phyloP scores from a whole-genome alignment of 208 protist species.

The Wallacemonas sp. region DNA sequence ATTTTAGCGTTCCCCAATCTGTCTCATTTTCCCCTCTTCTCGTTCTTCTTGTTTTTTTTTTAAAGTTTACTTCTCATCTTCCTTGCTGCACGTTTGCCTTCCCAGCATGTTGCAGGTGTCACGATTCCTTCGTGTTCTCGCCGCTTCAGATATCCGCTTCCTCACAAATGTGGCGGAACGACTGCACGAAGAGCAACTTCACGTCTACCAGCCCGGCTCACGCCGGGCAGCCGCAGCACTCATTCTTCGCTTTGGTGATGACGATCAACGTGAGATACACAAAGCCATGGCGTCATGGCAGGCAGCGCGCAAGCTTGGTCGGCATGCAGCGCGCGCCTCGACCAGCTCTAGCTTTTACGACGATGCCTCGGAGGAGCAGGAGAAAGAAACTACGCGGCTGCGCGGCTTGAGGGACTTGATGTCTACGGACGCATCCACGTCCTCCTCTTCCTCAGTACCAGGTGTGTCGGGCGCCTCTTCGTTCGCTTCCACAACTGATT shows the following conservation, averaged over 20 bases:
- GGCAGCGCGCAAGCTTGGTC: not conserved
- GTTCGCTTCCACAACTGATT: not conserved
- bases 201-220: slow-evolving; percentile 50
- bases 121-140: slow-evolving; percentile 21
- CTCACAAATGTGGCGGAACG: slow-evolving; percentile 34
- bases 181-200: slow-evolving; percentile 40
- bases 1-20: too few relatives aligned
- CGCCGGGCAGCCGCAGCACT: slow-evolving; percentile 52
- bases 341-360: too few relatives aligned
- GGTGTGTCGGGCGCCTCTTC: not conserved
- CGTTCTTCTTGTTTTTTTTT: not conserved
- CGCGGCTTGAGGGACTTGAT: not conserved
- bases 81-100: not conserved
- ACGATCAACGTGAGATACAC: slow-evolving; percentile 21
- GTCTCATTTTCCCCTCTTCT: not conserved
- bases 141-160: slow-evolving; percentile 53
- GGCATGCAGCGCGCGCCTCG: too few relatives aligned
- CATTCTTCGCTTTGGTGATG: slow-evolving; percentile 68
- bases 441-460: not conserved
- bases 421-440: not conserved
- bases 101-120: too few relatives aligned
- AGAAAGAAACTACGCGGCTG: too few relatives aligned
- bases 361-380: not conserved
- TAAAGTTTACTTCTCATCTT: not conserved
- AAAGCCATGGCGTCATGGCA: not conserved